phyloP scores from a whole-genome alignment of 108 stramenopile species.

The Nannochloropsis gaditana region DNA sequence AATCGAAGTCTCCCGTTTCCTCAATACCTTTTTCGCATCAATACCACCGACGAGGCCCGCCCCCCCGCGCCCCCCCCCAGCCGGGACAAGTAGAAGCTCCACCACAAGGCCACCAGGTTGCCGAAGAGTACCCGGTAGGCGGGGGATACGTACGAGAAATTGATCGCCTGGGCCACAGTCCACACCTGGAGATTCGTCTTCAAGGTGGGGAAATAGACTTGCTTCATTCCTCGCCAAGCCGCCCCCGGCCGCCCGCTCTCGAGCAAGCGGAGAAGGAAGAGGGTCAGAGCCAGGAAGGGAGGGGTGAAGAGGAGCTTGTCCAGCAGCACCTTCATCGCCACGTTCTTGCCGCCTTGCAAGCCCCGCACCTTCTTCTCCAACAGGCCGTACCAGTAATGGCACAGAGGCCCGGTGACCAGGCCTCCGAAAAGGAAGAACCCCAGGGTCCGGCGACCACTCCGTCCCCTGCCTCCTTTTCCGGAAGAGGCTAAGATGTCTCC shows the following conservation, averaged over 20 bases:
- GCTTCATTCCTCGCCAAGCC: background rate
- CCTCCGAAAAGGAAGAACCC: constrained; percentile 20
- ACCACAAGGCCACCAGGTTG: constrained; percentile 31
- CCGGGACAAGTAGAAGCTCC: constrained; percentile 22
- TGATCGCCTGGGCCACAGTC: constrained; percentile 29
- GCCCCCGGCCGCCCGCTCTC: background rate
- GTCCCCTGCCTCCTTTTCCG: background rate
- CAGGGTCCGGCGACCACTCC: background rate
- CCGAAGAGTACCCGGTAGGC: constrained; percentile 27
- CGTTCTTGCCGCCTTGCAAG: background rate
- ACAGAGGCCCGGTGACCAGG: constrained; percentile 20
- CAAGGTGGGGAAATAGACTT: background rate
- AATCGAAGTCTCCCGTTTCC: no score
- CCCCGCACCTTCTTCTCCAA: background rate
- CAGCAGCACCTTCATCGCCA: constrained; percentile 12
- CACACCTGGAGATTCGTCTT: constrained; percentile 23
- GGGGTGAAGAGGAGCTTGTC: constrained; percentile 25
- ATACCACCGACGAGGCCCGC: background rate
- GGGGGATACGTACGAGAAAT: background rate
- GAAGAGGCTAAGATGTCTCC: constrained; percentile 1
- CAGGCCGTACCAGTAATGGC: constrained; percentile 23
- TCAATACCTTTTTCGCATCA: constrained; percentile 12
- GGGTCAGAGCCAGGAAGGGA: constrained; percentile 11
- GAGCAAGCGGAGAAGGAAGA: background rate
- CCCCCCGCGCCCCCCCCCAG: background rate